These are phyloP conservation scores for Lentinula detonsa DNA, from an alignment of 768 basidiomycete species.

Conservation along the genomic window DNA sequence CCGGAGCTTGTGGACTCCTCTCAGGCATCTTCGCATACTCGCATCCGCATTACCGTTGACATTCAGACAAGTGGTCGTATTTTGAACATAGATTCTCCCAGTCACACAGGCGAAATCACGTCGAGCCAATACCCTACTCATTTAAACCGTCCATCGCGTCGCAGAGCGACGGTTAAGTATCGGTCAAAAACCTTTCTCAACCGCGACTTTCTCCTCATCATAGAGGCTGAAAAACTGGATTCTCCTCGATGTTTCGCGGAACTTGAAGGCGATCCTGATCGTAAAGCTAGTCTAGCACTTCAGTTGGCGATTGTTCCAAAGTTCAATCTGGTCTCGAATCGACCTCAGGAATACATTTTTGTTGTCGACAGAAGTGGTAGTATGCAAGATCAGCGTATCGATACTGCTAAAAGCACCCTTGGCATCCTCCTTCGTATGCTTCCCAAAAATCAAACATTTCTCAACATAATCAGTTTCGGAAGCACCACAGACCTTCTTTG, in stretches of 20 bases:
- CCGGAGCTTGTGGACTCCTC: conserved; percentile 25
- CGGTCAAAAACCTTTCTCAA: conserved; percentile 35
- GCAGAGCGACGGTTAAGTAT: conserved; percentile 33
- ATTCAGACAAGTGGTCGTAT: conserved; percentile 46
- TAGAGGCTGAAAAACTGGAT: conserved; percentile 45
- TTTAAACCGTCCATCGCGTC: conserved; percentile 27
- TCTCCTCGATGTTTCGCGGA: conserved; percentile 54
- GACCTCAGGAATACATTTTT: conserved; percentile 53
- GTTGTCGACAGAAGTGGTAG: conserved; percentile 54
- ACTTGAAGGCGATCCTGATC: conserved; percentile 18
- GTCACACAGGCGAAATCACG: conserved; percentile 29
- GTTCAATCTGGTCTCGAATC: conserved; percentile 34
- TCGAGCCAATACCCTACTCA: conserved; percentile 27
- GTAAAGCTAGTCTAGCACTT: conserved; percentile 35
- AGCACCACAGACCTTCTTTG: conserved; percentile 22
- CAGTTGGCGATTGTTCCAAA: conserved; percentile 52
- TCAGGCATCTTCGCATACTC: conserved; percentile 23
- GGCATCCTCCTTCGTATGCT: conserved; percentile 41
- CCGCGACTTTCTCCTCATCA: conserved; percentile 44
- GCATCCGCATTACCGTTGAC: conserved; percentile 33
- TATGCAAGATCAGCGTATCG: conserved; percentile 38
- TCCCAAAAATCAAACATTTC: conserved; percentile 31
- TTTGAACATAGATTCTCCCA: conserved; percentile 33
- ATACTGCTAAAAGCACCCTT: conserved; percentile 42
- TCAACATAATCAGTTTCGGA: conserved; percentile 61